Percentiles rank a stretch among this genome's conserved stretches.
Evolutionary conservation across 257 asterid genomes (phyloP).

Genomic region (Asclepias syriaca): DNA sequence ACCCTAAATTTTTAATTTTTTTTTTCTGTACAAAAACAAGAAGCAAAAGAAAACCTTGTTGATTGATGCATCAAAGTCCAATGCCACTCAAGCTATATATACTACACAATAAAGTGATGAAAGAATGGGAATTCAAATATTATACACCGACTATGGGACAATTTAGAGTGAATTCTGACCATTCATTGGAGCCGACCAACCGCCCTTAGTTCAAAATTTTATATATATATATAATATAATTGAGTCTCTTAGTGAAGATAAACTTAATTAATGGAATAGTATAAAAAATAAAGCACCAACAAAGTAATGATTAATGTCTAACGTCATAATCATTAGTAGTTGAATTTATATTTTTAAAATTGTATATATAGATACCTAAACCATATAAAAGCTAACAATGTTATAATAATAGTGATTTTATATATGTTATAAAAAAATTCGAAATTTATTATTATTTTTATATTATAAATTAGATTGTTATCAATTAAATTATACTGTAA

Average conservation of each 20-base stretch:
- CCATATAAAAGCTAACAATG: slow-evolving; percentile 3
- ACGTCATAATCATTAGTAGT: slow-evolving; percentile 9
- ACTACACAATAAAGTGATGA: slow-evolving; percentile 17
- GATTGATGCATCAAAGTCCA: slow-evolving; percentile 15
- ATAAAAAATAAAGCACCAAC: not conserved
- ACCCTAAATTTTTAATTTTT: too few relatives aligned
- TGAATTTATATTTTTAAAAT: not conserved
- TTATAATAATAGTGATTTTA: slow-evolving; percentile 2
- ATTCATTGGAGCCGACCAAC: slow-evolving; percentile 59
- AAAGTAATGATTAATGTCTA: slow-evolving; percentile 2
- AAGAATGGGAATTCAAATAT: slow-evolving; percentile 11
- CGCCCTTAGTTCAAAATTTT: slow-evolving; percentile 35
- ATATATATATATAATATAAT: not conserved
- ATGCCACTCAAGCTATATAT: slow-evolving; percentile 27
- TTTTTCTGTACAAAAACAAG: not conserved
- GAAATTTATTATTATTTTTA: too few relatives aligned
- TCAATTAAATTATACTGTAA: too few relatives aligned
- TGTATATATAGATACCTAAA: slow-evolving; percentile 1
- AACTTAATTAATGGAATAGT: not conserved
- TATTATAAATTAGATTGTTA: too few relatives aligned
- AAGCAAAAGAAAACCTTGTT: not conserved
- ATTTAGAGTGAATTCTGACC: slow-evolving; percentile 17
- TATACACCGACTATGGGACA: slow-evolving; percentile 50
- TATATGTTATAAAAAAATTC: too few relatives aligned
- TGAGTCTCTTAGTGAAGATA: not conserved